These are phyloP conservation scores for Strobilomyces confusus DNA, from an alignment of 768 basidiomycete species.

Conservation along the genomic window DNA sequence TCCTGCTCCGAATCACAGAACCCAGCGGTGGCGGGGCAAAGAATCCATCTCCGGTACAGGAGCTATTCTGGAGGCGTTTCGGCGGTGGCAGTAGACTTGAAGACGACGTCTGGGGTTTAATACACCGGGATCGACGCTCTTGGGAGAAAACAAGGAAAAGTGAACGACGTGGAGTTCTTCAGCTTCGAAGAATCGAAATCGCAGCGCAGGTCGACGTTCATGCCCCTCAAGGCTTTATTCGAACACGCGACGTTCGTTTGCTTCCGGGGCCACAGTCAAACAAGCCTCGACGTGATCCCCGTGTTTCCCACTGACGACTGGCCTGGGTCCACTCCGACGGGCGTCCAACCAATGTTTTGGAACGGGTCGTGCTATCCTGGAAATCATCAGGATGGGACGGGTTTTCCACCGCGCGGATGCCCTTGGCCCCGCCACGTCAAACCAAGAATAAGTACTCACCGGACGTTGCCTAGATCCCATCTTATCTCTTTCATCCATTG, in stretches of 20 bases:
- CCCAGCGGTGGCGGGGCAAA: not conserved
- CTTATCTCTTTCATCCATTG: slow-evolving; percentile 18
- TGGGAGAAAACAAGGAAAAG: not conserved
- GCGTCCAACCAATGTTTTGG: not conserved
- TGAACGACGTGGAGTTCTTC: slow-evolving; percentile 8
- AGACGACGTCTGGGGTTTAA: slow-evolving; percentile 5
- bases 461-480: slow-evolving; percentile 16
- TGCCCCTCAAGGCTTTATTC: slow-evolving; percentile 7
- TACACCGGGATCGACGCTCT: slow-evolving; percentile 13
- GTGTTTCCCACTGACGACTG: not conserved
- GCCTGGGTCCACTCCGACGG: not conserved
- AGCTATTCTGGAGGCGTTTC: not conserved
- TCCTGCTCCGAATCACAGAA: not conserved
- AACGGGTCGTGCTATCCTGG: not conserved
- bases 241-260: slow-evolving; percentile 17
- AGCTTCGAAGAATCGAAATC: slow-evolving; percentile 6
- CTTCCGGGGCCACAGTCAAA: slow-evolving; percentile 12
- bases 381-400: not conserved
- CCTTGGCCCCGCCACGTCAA: slow-evolving; percentile 18
- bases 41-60: not conserved
- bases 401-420: slow-evolving; percentile 4
- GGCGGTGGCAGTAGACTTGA: not conserved
- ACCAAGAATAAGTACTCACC: slow-evolving; percentile 5
- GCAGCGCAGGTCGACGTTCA: not conserved
- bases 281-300: not conserved